These are phyloP conservation scores for Acanthamoeba castellanii DNA, from an alignment of 208 protist genomes.

Conservation along the genomic window DNA sequence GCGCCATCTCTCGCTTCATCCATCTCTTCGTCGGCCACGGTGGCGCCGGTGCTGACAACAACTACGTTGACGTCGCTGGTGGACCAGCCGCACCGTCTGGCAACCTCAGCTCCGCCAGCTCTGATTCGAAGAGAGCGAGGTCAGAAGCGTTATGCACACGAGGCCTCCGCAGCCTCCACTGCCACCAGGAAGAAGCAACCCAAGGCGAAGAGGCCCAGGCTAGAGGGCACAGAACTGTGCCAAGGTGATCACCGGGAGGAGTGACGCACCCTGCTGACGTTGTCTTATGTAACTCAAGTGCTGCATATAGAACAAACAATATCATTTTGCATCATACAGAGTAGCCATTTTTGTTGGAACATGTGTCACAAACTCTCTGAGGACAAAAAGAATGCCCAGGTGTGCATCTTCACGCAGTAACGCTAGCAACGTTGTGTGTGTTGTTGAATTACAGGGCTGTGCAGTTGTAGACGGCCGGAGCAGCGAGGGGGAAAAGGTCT, in stretches of 20 bases:
- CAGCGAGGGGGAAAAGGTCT: not conserved
- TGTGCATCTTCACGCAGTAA: too few species aligned
- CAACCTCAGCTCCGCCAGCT: not conserved
- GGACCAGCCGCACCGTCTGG: not conserved
- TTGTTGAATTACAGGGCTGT: not conserved
- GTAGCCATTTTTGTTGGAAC: too few species aligned
- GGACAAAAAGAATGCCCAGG: too few species aligned
- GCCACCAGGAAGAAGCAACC: not conserved
- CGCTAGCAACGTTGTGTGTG: too few species aligned
- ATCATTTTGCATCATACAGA: too few species aligned
- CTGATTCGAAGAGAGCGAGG: not conserved
- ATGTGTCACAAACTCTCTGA: too few species aligned
- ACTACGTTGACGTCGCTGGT: not conserved
- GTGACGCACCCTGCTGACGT: too few species aligned
- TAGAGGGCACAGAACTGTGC: too few species aligned
- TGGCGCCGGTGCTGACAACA: not conserved
- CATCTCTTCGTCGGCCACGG: not conserved
- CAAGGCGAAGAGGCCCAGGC: not conserved
- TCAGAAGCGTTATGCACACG: not conserved
- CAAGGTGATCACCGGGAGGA: too few species aligned
- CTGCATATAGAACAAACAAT: too few species aligned
- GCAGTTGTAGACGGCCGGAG: conserved; percentile 3
- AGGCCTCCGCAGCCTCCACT: not conserved
- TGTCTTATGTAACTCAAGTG: too few species aligned
- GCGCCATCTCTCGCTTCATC: not conserved